Conservation (phyloP, 2,329 filamentous ascomycete species). For the Botrytis aclada region DNA sequence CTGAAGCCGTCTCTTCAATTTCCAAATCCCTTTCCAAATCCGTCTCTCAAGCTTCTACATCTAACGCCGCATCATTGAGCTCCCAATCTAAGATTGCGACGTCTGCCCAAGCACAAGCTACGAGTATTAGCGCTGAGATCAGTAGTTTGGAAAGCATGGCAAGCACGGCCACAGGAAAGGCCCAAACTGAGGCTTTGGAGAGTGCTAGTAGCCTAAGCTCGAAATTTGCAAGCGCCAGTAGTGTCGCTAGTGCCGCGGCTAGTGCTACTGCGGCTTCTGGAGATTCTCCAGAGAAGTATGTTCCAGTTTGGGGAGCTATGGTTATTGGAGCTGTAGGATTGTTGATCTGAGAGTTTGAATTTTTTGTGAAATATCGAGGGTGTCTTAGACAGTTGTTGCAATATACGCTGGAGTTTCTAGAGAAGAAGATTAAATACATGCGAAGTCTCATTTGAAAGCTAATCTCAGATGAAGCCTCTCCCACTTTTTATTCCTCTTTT, state of each 20-base stretch:
- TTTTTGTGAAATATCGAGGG: background rate
- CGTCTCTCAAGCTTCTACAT: background rate
- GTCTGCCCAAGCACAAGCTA: background rate
- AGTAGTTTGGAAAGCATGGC: conserved; percentile 1
- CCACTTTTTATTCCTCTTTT: background rate
- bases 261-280: background rate
- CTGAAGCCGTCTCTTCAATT: background rate
- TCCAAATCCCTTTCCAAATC: conserved; percentile 3
- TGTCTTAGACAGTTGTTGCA: background rate
- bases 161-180: background rate
- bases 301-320: background rate
- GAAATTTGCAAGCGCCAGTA: background rate
- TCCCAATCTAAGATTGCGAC: background rate
- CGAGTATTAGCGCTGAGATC: background rate
- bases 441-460: background rate
- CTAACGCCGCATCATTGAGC: background rate
- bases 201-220: conserved; percentile 6
- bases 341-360: background rate
- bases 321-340: background rate
- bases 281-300: background rate
- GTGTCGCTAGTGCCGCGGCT: background rate
- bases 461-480: fast-evolving
- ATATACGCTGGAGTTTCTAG: background rate
- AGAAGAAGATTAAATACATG: background rate
- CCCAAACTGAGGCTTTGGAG: background rate